Base-by-base conservation (phyloP, 1,284 basidiomycete species). In the Stygiomarasmius scandens region DNA sequence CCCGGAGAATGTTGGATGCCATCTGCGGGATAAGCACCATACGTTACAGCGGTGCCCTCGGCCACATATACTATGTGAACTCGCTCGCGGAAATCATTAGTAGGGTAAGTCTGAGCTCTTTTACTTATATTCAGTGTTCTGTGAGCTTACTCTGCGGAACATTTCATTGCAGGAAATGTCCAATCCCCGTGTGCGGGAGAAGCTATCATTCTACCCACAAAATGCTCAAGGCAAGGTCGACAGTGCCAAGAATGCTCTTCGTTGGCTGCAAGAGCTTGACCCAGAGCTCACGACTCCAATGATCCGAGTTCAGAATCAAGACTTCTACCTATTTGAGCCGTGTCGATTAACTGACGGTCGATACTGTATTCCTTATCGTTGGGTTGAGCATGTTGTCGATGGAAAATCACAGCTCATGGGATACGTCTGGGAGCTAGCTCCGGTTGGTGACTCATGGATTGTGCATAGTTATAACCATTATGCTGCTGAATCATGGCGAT, bases 271-370 rank as follows among this genome's bases (percentile, higher is more conserved):
- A n/a, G 52, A 53, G 12, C 3, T 53, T 11, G 41, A 45, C 27
- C 41, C 60, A 59, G 54, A 61, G 3, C 61, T 63, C 2, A 54
- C 65, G 0, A 68, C 71, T 0, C 71, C 70, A 0, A 75, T 75
- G 72, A 61, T 64, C 6, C 62, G 66, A 2, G 48, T 64, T n/a
- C 29, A 45, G 0, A 47, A 56, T 0, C 56, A 70, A 4, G 68
- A 76, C 55, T 76, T 60, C 55, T 77, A 61, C 49, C 63, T 73
- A 0, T 57, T 65, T 36, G 72, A 76, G 58, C 69, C 71, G 3
- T 60, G 65, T 0, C 57, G 70, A 29, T 58, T 74, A 0, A 22
- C 44, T 0, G 54, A 61, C 51, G 61, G 61, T 2, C 12, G 34
- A 0, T 59, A 58, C 12, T 64, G 63, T 38, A 64, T 74, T 19